Percentiles rank a stretch among this genome's conserved stretches.
Evolutionary conservation across 164 flowering plant genomes (phyloP).

Genomic region (Houttuynia cordata): DNA sequence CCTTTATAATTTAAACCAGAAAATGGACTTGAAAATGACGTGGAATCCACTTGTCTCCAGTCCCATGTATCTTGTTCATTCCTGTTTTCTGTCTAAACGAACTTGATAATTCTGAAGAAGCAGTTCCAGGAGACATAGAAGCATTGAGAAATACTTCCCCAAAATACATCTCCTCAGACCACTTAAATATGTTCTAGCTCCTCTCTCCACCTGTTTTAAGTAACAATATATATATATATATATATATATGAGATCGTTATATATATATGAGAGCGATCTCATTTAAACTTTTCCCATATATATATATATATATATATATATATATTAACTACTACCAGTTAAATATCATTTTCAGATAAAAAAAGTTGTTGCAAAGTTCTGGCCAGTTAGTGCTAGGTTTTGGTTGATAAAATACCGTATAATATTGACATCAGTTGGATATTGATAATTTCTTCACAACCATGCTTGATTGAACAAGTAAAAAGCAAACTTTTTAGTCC

Average conservation of each 20-base stretch:
- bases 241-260: too few relatives aligned
- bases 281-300: too few relatives aligned
- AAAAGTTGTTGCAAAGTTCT: not conserved
- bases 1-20: slow-evolving; percentile 39
- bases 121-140: slow-evolving; percentile 30
- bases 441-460: too few relatives aligned
- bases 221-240: not conserved
- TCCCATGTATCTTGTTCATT: slow-evolving; percentile 17
- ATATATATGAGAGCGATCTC: too few relatives aligned
- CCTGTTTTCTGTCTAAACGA: slow-evolving; percentile 11
- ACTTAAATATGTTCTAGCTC: slow-evolving; percentile 68
- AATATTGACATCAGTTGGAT: too few relatives aligned
- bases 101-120: slow-evolving; percentile 14
- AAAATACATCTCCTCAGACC: slow-evolving; percentile 91
- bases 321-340: too few relatives aligned
- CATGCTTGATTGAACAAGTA: too few relatives aligned
- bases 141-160: slow-evolving; percentile 94
- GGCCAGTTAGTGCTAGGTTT: too few relatives aligned
- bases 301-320: too few relatives aligned
- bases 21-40: not conserved
- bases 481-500: too few relatives aligned
- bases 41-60: slow-evolving; percentile 14
- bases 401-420: too few relatives aligned
- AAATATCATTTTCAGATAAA: not conserved
- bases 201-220: slow-evolving; percentile 78